Base-by-base conservation (phyloP, 495 filamentous ascomycete species). In the Aspergillus nidulans region DNA sequence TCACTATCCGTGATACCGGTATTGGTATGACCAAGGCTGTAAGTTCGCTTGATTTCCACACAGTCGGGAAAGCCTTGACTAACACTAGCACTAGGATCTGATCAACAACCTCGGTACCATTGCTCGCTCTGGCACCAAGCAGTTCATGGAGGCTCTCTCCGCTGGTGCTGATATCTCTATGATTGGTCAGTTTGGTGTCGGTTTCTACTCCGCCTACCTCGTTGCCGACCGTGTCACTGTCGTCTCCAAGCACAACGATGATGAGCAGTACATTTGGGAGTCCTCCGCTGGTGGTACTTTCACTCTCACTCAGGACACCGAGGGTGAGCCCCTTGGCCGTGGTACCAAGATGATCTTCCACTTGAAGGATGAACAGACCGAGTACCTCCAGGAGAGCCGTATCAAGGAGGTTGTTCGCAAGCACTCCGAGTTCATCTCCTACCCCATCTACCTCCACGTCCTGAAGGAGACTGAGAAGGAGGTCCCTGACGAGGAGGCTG, bases 351-450 rank as follows among this genome's bases (percentile, higher is more conserved):
- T 98, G 69, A 85, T 97, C 76, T 89, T 98, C 52, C 87, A 97
- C 82, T 81, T 98, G 65, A 98, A 98, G 88, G 94, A 98, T 69
- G 94, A 97, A 85, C 94, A 97, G 81, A 82, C 77, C 56, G 94
- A 97, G 76, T 98, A 96, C 83, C 85, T 97, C 66, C 92, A 97
- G 76, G 92, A 97, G 85, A 84, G 84, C 81, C 91, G 92, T 83
- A 90, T 98, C 82, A 98, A 98, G 88, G 94, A 98, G 84, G 91
- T 98, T 60, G 90, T 98, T 78, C 97, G 97, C 90, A 98, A 98
- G 88, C 94, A 98, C 87, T 97, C 94, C 74, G 94, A 98, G 82
- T 98, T 98, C 87, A 98, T 98, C 83, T 97, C 95, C 49, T 98
- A 98, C 85, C 94, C 94, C 63, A 98, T 98, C 84, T 98, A 96